These are phyloP conservation scores for Ogataea minuta DNA, from an alignment of 805 yeast species.

Conservation along the genomic window DNA sequence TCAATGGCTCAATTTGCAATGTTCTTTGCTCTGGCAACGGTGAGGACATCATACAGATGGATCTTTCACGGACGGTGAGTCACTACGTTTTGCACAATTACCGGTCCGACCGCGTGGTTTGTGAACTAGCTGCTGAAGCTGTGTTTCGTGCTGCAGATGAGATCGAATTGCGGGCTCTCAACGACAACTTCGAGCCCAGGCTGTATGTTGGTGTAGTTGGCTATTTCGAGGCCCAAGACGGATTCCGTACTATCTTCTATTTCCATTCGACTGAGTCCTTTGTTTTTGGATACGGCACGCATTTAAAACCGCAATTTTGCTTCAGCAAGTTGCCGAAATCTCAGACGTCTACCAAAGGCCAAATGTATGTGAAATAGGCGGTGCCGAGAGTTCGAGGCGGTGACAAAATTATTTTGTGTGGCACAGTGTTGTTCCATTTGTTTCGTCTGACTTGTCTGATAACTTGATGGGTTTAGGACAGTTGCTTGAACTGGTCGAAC, in stretches of 20 bases:
- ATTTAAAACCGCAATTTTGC: conserved; percentile 1
- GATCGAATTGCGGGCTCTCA: conserved; percentile 23
- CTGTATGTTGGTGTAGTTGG: conserved; percentile 31
- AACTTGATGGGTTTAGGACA: neutral
- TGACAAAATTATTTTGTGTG: conserved; percentile 1
- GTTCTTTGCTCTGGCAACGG: conserved; percentile 54
- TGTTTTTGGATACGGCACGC: conserved; percentile 18
- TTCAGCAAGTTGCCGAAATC: conserved; percentile 15
- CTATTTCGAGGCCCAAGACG: conserved; percentile 13
- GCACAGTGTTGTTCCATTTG: conserved; percentile 1
- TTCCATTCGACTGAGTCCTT: conserved; percentile 30
- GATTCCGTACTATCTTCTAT: conserved; percentile 17
- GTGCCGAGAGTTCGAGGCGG: neutral
- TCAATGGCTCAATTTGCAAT: conserved; percentile 21
- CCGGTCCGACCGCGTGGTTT: conserved; percentile 9
- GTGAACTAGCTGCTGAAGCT: conserved; percentile 21
- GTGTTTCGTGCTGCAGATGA: conserved; percentile 10
- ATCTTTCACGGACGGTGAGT: conserved; percentile 38
- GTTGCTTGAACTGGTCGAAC: neutral
- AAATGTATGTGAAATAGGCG: conserved; percentile 2
- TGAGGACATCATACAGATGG: conserved; percentile 48
- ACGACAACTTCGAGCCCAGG: conserved; percentile 7
- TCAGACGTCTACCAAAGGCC: conserved; percentile 10
- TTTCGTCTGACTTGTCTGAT: neutral
- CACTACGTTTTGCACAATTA: conserved; percentile 10